Conservation (phyloP, 345 rosid species). For the Eucalyptus pauciflora region DNA sequence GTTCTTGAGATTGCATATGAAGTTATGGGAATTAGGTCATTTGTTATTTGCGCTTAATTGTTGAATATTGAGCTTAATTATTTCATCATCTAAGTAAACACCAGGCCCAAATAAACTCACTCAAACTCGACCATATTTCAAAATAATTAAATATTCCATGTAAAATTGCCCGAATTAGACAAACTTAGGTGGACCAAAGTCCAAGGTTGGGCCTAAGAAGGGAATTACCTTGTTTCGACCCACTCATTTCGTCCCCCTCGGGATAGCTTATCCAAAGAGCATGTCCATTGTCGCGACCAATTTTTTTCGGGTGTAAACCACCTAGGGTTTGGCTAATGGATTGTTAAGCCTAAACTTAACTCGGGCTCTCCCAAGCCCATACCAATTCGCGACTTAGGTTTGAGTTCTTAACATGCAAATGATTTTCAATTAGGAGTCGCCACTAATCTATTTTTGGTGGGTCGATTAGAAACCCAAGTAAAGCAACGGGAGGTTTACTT, state of each 20-base stretch:
- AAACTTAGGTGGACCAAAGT: background rate
- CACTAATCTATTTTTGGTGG: too few relatives aligned
- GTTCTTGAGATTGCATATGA: background rate
- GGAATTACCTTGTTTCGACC: background rate
- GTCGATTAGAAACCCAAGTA: too few relatives aligned
- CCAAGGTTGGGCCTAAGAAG: background rate
- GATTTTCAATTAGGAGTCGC: too few relatives aligned
- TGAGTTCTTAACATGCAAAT: too few relatives aligned
- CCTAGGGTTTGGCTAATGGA: too few relatives aligned
- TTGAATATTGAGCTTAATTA: background rate
- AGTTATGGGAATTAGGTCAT: background rate
- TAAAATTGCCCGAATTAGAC: background rate
- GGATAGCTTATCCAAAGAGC: background rate
- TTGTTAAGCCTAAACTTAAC: too few relatives aligned
- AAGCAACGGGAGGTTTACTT: too few relatives aligned
- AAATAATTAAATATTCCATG: background rate
- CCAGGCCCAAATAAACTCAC: background rate
- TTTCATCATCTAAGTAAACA: background rate
- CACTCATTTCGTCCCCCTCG: background rate
- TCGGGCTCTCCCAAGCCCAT: too few relatives aligned
- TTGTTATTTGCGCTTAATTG: background rate
- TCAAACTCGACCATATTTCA: background rate
- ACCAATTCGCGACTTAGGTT: too few relatives aligned
- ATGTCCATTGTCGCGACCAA: too few relatives aligned
- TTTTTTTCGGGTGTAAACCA: too few relatives aligned